A percentile compares a stretch with the other conserved stretches of the same genome.
Conservation (phyloP, 1,284 basidiomycete species). For the Irpex sp. region DNA sequence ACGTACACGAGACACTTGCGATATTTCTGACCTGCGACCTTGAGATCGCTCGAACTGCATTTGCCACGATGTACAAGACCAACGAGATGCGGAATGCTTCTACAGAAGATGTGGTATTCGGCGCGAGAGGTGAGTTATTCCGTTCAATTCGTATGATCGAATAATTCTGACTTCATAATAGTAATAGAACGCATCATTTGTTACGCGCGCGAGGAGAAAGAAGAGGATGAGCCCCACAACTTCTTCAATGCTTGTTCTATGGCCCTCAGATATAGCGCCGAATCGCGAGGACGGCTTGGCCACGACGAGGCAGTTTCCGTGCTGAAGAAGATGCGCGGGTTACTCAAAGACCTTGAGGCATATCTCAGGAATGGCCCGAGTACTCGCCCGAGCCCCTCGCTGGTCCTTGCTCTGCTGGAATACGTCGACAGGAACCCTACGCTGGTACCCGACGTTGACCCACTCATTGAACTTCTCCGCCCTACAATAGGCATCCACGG, state of each 20-base stretch:
- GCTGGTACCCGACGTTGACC: background rate
- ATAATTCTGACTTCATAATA: background rate
- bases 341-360: slow-evolving; percentile 4
- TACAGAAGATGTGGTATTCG: background rate
- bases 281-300: background rate
- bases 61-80: slow-evolving; percentile 15
- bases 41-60: slow-evolving; percentile 7
- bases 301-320: background rate
- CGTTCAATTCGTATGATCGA: too few species aligned
- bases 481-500: background rate
- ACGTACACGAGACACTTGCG: slow-evolving; percentile 15
- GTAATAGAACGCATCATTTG: slow-evolving; percentile 1
- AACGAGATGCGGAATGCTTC: background rate
- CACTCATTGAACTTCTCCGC: background rate
- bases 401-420: background rate
- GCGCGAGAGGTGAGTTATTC: slow-evolving; percentile 1
- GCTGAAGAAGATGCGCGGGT: background rate
- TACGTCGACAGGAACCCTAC: background rate
- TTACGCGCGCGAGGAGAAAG: background rate
- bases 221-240: background rate
- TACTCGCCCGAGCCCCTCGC: background rate
- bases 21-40: slow-evolving; percentile 5
- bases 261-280: background rate
- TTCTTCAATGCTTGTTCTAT: slow-evolving; percentile 7
- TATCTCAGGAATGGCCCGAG: background rate